A percentile compares a stretch with the other conserved stretches of the same genome.
Conservation (phyloP, 2,329 filamentous ascomycete species). For the Hypoxylon sp. region DNA sequence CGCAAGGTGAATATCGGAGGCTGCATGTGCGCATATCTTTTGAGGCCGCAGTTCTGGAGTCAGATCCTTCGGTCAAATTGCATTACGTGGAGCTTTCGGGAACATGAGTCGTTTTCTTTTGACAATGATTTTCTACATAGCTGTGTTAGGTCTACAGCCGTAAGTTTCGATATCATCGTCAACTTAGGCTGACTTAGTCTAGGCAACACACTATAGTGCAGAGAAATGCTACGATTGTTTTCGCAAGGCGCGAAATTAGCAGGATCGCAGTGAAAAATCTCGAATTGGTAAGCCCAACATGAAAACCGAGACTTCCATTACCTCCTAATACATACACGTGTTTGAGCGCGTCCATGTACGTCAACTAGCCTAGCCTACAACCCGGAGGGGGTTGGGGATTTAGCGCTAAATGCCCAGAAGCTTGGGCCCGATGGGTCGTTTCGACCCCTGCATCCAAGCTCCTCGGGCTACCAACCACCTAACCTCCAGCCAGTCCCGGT, state of each 20-base stretch:
- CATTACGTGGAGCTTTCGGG: not conserved
- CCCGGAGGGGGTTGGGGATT: conserved; percentile 27
- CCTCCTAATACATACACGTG: conserved; percentile 4
- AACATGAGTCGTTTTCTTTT: conserved; percentile 2
- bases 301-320: too few species aligned
- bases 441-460: conserved; percentile 14
- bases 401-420: conserved; percentile 25
- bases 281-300: not conserved
- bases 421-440: conserved; percentile 16
- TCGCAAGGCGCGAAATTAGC: not conserved
- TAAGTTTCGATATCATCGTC: not conserved
- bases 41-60: not conserved
- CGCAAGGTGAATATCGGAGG: not conserved
- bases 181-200: not conserved
- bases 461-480: conserved; percentile 34
- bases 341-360: not conserved
- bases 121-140: conserved; percentile 2
- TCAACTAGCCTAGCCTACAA: not conserved
- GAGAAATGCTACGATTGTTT: conserved; percentile 6
- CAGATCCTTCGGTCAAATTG: not conserved
- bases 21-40: conserved; percentile 1
- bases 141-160: conserved; percentile 1
- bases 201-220: not conserved
- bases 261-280: not conserved
- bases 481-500: too few species aligned